Percentiles rank a stretch among this genome's conserved stretches.
Conservation (phyloP, 2,329 filamentous ascomycete genomes). For the Plenodomus lindquistii region DNA sequence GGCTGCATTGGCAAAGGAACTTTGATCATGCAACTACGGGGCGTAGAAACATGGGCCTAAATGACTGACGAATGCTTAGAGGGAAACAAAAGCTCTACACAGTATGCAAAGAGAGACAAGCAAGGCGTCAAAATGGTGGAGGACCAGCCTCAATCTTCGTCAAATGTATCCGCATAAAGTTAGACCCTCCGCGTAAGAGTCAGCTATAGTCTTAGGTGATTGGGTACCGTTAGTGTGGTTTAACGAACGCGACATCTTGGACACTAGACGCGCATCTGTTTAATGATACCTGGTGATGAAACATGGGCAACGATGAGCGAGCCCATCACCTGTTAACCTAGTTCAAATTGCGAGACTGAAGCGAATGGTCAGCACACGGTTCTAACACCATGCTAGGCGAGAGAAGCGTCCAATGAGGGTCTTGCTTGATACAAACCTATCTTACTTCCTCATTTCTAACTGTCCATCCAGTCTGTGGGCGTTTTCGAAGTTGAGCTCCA, state of each 20-base stretch:
- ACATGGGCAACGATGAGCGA: slow-evolving; percentile 20
- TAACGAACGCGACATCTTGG: slow-evolving; percentile 4
- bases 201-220: slow-evolving; percentile 28
- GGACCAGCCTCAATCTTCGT: slow-evolving; percentile 33
- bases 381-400: slow-evolving; percentile 20
- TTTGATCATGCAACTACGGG: slow-evolving; percentile 18
- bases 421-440: not conserved
- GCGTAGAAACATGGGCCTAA: slow-evolving; percentile 19
- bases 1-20: slow-evolving; percentile 20
- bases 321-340: slow-evolving; percentile 12
- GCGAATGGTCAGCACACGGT: slow-evolving; percentile 18
- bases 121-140: slow-evolving; percentile 29
- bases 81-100: slow-evolving; percentile 8
- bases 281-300: slow-evolving; percentile 33
- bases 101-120: slow-evolving; percentile 18
- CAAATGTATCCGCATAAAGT: slow-evolving; percentile 28
- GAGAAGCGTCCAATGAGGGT: not conserved
- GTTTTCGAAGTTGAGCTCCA: slow-evolving; percentile 9
- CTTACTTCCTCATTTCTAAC: not conserved
- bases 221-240: slow-evolving; percentile 17
- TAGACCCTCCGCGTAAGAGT: slow-evolving; percentile 24
- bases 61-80: slow-evolving; percentile 13
- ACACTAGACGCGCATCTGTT: slow-evolving; percentile 12
- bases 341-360: slow-evolving; percentile 14
- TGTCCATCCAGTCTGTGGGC: not conserved